Conservation (phyloP, 305 asterid species). For the Ilex paraguariensis region DNA sequence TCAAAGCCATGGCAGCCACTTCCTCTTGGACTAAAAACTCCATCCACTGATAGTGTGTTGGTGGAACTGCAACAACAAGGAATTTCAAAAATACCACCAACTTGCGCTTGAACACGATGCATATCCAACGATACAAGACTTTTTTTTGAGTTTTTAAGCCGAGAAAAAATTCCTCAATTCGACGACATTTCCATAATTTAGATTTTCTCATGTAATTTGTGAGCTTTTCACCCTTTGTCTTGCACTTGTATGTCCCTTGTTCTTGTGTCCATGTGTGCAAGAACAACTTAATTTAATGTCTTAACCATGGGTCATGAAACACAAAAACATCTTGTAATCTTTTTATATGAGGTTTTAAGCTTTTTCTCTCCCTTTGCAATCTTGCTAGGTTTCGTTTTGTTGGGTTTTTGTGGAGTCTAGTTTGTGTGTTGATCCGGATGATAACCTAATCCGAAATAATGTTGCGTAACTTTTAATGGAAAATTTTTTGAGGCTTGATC, state of each 20-base stretch:
- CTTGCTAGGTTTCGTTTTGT: no score
- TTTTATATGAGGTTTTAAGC: no score
- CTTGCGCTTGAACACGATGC: conserved; percentile 29
- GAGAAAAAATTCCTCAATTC: conserved; percentile 30
- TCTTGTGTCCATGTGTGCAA: no score
- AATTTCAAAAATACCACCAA: conserved; percentile 65
- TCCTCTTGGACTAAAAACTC: conserved; percentile 85
- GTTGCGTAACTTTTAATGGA: no score
- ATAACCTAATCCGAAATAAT: no score
- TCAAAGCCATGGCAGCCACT: conserved; percentile 87
- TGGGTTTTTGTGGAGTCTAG: no score
- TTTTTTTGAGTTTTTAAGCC: conserved; percentile 5
- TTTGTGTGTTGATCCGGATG: no score
- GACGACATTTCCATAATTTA: conserved; percentile 48
- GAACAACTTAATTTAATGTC: no score
- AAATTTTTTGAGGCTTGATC: no score
- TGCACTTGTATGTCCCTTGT: background rate
- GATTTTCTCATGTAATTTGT: background rate
- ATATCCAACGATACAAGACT: background rate
- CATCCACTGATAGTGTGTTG: conserved; percentile 59
- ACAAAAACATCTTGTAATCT: no score
- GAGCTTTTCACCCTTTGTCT: background rate
- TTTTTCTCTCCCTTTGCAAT: no score
- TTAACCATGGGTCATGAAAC: no score
- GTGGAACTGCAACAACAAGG: conserved; percentile 82